Evolutionary conservation across 1,284 basidiomycete species (phyloP).

Genomic region (Tremellales sp.): DNA sequence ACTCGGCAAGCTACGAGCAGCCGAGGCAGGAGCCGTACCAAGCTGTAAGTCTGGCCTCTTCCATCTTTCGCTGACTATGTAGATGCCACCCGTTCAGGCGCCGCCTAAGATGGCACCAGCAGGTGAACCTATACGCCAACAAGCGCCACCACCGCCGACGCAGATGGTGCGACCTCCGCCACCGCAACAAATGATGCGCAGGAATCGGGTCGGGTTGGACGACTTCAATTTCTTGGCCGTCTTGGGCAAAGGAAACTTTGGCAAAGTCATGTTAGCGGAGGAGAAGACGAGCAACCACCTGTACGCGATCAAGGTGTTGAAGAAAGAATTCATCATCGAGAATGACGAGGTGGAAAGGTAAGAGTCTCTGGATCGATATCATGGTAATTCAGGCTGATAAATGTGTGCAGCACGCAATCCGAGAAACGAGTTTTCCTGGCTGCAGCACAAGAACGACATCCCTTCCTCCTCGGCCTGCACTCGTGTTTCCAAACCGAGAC

Average conservation of each 20-base stretch:
- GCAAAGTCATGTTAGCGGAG: constrained; percentile 99
- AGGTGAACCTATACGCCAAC: constrained; percentile 8
- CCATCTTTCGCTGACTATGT: neutral
- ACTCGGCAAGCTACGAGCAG: neutral
- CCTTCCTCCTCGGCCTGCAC: constrained; percentile 93
- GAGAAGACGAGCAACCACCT: constrained; percentile 86
- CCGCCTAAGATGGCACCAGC: constrained; percentile 10
- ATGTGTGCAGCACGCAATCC: constrained; percentile 75
- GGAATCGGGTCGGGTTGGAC: constrained; percentile 89
- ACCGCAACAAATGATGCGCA: constrained; percentile 43
- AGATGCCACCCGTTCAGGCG: constrained; percentile 7
- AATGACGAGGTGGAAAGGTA: constrained; percentile 99
- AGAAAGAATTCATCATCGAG: constrained; percentile 99
- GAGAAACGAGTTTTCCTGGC: constrained; percentile 98
- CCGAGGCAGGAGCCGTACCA: neutral
- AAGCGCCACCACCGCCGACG: constrained; percentile 9
- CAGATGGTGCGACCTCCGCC: constrained; percentile 14
- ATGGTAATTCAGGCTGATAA: constrained; percentile 4
- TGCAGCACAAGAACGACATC: constrained; percentile 92
- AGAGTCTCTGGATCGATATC: constrained; percentile 19
- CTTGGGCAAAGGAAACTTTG: constrained; percentile 98
- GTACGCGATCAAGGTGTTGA: constrained; percentile 99
- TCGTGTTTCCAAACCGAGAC: constrained; percentile 99
- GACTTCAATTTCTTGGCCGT: constrained; percentile 99
- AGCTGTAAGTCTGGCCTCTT: neutral